phyloP scores from a whole-genome alignment of 2,329 filamentous ascomycete genomes.

The Aspergillus terreus region DNA sequence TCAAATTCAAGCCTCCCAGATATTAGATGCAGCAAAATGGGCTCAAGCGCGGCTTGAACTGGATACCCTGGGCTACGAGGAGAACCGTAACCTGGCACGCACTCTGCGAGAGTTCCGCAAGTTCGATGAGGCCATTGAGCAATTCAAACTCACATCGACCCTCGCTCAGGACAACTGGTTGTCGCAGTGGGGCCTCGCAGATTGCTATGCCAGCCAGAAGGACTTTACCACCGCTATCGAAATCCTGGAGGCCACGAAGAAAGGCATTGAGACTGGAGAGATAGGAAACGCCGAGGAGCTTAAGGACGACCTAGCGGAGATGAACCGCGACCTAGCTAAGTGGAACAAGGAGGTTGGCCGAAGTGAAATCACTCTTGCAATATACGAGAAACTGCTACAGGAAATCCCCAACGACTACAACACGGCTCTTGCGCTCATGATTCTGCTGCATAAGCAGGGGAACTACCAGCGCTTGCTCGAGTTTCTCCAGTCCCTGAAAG shows the following conservation, averaged over 20 bases:
- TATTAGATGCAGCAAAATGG: constrained; percentile 12
- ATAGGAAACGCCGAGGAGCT: not conserved
- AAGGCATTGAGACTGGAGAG: not conserved
- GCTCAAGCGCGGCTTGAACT: constrained; percentile 10
- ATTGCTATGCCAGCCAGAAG: constrained; percentile 6
- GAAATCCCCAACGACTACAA: constrained; percentile 12
- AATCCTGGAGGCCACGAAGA: not conserved
- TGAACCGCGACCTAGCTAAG: constrained; percentile 8
- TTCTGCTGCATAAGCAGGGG: constrained; percentile 6
- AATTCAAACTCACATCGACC: constrained; percentile 12
- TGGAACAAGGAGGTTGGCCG: constrained; percentile 6
- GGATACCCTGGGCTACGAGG: constrained; percentile 10
- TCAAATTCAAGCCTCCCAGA: constrained; percentile 6
- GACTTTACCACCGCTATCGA: constrained; percentile 6
- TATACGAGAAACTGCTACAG: constrained; percentile 11
- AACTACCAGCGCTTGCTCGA: constrained; percentile 12
- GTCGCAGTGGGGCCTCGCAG: constrained; percentile 16
- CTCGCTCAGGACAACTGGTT: constrained; percentile 16
- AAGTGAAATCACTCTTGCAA: constrained; percentile 6
- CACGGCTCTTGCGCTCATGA: constrained; percentile 1
- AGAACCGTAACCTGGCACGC: constrained; percentile 16
- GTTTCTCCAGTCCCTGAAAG: constrained; percentile 14
- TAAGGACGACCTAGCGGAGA: not conserved
- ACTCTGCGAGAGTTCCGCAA: constrained; percentile 12
- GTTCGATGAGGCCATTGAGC: constrained; percentile 14